Evolutionary conservation across 139 green algal species (phyloP).

Genomic region (Desmodesmus armatus): DNA sequence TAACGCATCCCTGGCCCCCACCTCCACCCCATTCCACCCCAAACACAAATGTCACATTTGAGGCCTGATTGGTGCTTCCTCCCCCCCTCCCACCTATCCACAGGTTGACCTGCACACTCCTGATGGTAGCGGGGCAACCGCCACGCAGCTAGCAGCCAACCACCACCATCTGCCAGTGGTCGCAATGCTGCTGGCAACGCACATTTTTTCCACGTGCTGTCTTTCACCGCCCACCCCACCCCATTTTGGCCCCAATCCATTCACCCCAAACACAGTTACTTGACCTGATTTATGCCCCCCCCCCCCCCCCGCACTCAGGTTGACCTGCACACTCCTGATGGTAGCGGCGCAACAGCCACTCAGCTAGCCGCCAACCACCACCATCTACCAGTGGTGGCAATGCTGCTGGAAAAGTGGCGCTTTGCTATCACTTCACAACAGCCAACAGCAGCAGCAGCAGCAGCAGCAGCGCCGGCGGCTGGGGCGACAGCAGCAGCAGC

Average conservation of each 20-base stretch:
- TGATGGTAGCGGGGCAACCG: background rate
- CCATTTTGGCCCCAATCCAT: no score
- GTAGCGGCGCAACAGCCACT: constrained; percentile 4
- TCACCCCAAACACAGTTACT: no score
- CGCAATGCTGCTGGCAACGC: no score
- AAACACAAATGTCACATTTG: no score
- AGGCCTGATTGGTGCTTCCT: no score
- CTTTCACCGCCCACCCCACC: no score
- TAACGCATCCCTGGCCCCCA: no score
- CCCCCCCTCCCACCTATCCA: background rate
- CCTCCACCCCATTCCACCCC: no score
- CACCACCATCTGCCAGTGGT: no score
- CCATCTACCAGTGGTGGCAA: constrained; percentile 11
- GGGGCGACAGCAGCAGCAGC: background rate
- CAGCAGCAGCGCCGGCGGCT: background rate
- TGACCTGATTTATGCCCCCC: no score
- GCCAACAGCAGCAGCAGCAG: constrained; percentile 7
- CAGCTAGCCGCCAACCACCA: constrained; percentile 33
- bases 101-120: constrained; percentile 7
- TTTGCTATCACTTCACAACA: no score
- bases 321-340: constrained; percentile 29
- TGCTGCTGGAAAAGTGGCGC: constrained; percentile 24
- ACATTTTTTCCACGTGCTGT: no score
- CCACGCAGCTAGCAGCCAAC: background rate
- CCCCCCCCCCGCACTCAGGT: background rate